phyloP scores from a whole-genome alignment of 2,329 filamentous ascomycete species.

The Ceratocystis variospora region DNA sequence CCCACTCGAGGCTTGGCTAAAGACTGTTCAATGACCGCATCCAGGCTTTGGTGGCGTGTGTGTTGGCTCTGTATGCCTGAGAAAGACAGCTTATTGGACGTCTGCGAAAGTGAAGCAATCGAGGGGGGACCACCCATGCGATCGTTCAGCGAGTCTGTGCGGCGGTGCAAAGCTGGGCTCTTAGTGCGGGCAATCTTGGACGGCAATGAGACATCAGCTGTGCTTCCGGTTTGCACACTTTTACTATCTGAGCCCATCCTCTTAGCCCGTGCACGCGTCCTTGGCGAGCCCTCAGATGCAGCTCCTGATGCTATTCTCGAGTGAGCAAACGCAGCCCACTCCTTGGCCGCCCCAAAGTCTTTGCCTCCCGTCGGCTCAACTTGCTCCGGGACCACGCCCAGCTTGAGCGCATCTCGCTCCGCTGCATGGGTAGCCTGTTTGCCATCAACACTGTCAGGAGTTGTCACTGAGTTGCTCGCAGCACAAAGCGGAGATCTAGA shows the following conservation, averaged over 20 bases:
- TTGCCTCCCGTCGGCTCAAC: constrained; percentile 14
- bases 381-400: constrained; percentile 17
- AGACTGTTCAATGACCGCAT: constrained; percentile 6
- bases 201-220: not conserved
- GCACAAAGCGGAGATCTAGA: not conserved
- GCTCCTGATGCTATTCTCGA: not conserved
- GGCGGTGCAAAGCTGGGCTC: not conserved
- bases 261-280: not conserved
- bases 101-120: not conserved
- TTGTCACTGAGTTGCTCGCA: not conserved
- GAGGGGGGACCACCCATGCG: not conserved
- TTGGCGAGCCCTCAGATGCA: not conserved
- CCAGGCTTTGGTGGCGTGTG: constrained; percentile 14
- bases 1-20: not conserved
- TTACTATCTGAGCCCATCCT: not conserved
- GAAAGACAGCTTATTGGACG: not conserved
- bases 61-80: not conserved
- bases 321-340: constrained; percentile 4
- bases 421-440: not conserved
- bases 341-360: constrained; percentile 5
- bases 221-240: not conserved
- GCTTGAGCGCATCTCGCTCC: constrained; percentile 3
- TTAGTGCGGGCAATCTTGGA: not conserved
- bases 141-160: constrained; percentile 10
- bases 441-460: not conserved